Evolutionary conservation across 257 asterid species (phyloP).

Genomic region (Solanum clarkiae): DNA sequence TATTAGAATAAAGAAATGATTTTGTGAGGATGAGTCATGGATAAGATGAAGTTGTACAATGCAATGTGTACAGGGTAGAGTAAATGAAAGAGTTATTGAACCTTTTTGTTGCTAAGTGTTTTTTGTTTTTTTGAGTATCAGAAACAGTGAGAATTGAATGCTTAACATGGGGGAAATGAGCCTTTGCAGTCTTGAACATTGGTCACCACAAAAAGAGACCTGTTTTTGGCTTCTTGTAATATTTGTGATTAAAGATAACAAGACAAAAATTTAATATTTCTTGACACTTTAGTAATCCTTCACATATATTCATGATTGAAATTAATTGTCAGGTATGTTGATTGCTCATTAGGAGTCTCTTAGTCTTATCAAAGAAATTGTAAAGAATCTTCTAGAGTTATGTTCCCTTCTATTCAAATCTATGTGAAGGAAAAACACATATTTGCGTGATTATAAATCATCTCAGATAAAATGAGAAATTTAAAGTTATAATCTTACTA

Average conservation of each 20-base stretch:
- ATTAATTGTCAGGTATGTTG: neutral
- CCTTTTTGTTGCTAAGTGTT: neutral
- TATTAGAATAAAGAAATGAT: neutral
- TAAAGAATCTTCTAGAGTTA: too few relatives aligned
- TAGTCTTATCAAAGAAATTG: neutral
- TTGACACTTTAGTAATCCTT: neutral
- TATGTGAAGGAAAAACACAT: too few relatives aligned
- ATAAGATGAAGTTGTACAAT: constrained; percentile 3
- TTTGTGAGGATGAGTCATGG: constrained; percentile 10
- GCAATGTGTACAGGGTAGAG: neutral
- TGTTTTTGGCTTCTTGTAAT: neutral
- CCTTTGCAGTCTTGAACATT: constrained; percentile 5
- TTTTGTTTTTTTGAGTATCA: constrained; percentile 3
- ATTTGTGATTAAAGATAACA: neutral
- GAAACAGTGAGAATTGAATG: constrained; percentile 27
- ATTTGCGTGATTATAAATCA: too few relatives aligned
- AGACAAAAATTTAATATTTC: neutral
- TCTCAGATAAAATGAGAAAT: too few relatives aligned
- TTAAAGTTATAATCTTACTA: too few relatives aligned
- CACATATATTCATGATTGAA: neutral
- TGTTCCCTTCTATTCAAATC: too few relatives aligned
- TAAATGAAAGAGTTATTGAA: constrained; percentile 15
- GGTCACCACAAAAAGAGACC: neutral
- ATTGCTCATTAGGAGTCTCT: neutral
- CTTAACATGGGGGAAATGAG: constrained; percentile 25